Evolutionary conservation across 352 stramenopile genomes (phyloP).

Genomic region (Achlya hypogyna): DNA sequence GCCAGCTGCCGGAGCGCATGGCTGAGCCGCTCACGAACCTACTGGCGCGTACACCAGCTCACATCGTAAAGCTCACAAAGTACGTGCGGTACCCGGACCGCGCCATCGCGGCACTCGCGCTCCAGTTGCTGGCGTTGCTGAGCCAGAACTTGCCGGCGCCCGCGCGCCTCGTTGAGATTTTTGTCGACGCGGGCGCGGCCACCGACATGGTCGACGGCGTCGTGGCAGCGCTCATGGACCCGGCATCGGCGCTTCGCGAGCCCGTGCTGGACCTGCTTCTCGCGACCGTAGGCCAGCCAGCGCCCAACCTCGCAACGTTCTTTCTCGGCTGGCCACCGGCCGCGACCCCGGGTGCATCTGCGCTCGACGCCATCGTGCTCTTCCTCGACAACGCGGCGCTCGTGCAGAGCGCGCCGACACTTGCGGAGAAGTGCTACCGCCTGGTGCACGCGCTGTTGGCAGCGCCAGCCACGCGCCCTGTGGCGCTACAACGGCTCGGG

Average conservation of each 20-base stretch:
- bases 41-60: constrained; percentile 49
- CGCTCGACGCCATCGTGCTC: constrained; percentile 55
- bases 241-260: background rate
- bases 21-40: constrained; percentile 73
- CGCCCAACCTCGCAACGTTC: constrained; percentile 66
- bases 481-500: background rate
- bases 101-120: constrained; percentile 60
- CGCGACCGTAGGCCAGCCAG: constrained; percentile 64
- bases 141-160: constrained; percentile 40
- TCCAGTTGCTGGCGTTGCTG: constrained; percentile 54
- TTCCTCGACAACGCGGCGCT: constrained; percentile 70
- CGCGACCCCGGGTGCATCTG: background rate
- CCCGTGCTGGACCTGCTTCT: constrained; percentile 69
- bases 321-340: constrained; percentile 36
- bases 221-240: constrained; percentile 1
- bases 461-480: background rate
- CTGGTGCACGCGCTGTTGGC: constrained; percentile 54
- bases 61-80: constrained; percentile 74
- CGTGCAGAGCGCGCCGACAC: constrained; percentile 44
- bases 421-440: constrained; percentile 56
- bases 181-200: constrained; percentile 27
- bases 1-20: constrained; percentile 43
- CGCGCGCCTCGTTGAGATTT: constrained; percentile 38
- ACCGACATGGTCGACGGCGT: background rate
- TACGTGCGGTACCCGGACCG: constrained; percentile 79